Base-by-base conservation (phyloP, 768 basidiomycete genomes). In the Austroboletus eburneus region DNA sequence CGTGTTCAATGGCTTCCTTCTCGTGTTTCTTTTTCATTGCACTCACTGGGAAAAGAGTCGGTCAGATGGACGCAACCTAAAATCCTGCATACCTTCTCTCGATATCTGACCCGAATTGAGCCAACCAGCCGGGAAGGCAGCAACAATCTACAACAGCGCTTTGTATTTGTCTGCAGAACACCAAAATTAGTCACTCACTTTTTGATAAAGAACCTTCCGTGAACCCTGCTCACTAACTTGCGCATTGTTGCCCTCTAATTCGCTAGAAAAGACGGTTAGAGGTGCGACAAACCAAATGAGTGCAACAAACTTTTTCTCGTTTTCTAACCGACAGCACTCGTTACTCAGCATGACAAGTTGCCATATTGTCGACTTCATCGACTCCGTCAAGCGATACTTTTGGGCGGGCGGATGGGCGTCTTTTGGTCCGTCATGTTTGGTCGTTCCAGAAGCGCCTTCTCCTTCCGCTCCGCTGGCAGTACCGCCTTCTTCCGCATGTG, bases 41-140 rank as follows among this genome's bases (percentile, higher is more conserved):
- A 59, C 86, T 88, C 77, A 90, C 87, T 88, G 56, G 9, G 30
- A 22, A 16, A 33, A 23, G 10, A 16, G 27, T 17, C 16, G 14
- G 17, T 46, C 20, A 46, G 30, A 30, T 45, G 37, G 20, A 35
- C 6, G 24, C 24, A 42, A 10, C 23, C 3, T 16, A 18, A 3
- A 13, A n/a, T 2, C 21, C 32, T 22, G 65, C 83, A 29, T 42
- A 90, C 88, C 86, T 73, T 92, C 90, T 58, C 90, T 76, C 27
- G 87, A 90, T 49, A 92, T 87, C 63, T 89, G 86, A 3, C 88
- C 86, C 3, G 87, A 88, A 23, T 83, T 81, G 70, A 91, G 80
- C 90, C 90, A 92, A 12, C 87, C 87, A 1, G 82, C 72, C 0
- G 89, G 90, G 65, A 88, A 92, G 2, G 80, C 80, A n/a, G 75